Percentiles rank a stretch among this genome's conserved stretches.
Evolutionary conservation across 345 rosid species (phyloP).

Genomic region (Citrus medica): DNA sequence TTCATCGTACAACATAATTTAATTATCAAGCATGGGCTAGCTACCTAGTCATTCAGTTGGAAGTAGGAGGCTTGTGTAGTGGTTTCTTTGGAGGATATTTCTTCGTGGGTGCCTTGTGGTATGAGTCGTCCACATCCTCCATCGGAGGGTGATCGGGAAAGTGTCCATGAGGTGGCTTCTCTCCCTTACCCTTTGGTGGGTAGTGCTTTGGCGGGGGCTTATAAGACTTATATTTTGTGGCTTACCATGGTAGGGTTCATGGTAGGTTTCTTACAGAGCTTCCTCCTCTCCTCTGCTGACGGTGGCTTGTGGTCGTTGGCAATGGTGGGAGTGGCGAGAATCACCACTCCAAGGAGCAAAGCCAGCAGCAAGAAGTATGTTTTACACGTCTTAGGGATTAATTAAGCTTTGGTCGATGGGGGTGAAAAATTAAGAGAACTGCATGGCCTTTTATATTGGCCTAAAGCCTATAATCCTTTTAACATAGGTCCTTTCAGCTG

Average conservation of each 20-base stretch:
- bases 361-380: not conserved
- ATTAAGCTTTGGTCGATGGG: not conserved
- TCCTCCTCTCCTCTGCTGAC: not conserved
- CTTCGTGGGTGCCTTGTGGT: not conserved
- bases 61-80: slow-evolving; percentile 10
- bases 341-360: not conserved
- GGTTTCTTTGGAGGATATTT: not conserved
- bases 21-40: not conserved
- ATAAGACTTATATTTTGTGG: not conserved
- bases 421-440: not conserved
- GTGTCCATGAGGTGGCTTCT: slow-evolving; percentile 12
- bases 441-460: not conserved
- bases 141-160: not conserved
- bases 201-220: not conserved
- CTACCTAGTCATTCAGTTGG: not conserved
- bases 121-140: not conserved
- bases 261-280: not conserved
- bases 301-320: not conserved
- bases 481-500: not conserved
- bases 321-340: not conserved
- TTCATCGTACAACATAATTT: no score
- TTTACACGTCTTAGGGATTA: not conserved
- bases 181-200: not conserved
- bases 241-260: not conserved
- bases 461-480: not conserved